Evolutionary conservation across 345 rosid genomes (phyloP).

Genomic region (Passiflora organensis): DNA sequence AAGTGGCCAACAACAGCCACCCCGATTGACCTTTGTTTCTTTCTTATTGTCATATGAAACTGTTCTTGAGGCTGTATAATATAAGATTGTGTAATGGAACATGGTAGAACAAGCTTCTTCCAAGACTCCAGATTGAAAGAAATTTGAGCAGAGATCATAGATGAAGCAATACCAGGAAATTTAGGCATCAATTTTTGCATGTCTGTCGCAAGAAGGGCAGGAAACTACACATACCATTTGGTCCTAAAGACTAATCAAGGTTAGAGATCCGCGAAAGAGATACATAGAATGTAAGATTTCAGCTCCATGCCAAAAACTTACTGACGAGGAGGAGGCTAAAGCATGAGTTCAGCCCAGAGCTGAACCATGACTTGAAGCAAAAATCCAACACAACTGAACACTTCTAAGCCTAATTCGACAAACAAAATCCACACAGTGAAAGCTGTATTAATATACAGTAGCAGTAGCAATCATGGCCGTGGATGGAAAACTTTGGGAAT

Average conservation of each 20-base stretch:
- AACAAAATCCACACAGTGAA: conserved; percentile 22
- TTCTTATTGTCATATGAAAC: too few species aligned
- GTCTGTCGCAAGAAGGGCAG: conserved; percentile 6
- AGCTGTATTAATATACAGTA: conserved; percentile 51
- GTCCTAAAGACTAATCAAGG: conserved; percentile 9
- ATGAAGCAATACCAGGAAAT: too few species aligned
- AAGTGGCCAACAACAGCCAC: too few species aligned
- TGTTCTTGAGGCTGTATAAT: too few species aligned
- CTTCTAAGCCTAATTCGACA: conserved; percentile 19
- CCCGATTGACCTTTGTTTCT: too few species aligned
- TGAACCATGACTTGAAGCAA: conserved; percentile 42
- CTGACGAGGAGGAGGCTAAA: conserved; percentile 9
- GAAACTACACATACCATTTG: conserved; percentile 13
- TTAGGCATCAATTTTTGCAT: conserved; percentile 2
- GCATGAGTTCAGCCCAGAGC: conserved; percentile 62
- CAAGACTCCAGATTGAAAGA: too few species aligned
- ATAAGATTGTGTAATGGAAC: too few species aligned
- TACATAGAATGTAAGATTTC: conserved; percentile 8
- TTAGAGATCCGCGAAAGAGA: conserved; percentile 18
- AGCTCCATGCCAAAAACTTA: conserved; percentile 15
- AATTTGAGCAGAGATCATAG: too few species aligned
- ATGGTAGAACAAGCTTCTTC: too few species aligned
- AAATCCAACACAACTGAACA: conserved; percentile 22
- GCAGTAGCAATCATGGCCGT: conserved; percentile 13
- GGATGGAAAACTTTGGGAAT: too few species aligned